Evolutionary conservation across 495 filamentous ascomycete genomes (phyloP), one percentile per base, ranked within the genome.

Genomic region (Penicillium ochrochloron): DNA sequence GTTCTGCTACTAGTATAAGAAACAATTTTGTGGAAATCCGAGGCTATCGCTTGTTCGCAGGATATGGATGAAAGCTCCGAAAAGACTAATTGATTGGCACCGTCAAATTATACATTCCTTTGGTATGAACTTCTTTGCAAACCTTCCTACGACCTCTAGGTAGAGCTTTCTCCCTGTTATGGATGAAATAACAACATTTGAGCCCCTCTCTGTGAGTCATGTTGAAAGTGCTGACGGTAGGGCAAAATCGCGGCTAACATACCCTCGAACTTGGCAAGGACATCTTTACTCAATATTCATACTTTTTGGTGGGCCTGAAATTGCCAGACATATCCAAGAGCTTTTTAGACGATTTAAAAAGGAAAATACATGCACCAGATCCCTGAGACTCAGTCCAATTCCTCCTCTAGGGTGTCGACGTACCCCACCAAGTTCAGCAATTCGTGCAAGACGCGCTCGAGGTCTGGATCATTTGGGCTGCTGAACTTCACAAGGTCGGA

Each of bases 401-500:
- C 53, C 31, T 34, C 21, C 14, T 42, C 31, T 23, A 21, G 0
- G 19, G 7, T 11, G 3, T 42, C 27, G 8, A 10, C 35, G 27
- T 25, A 4, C 3, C 23, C 35, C 25, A 61, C 46, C 34, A 61
- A 35, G 17, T 54, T 55, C 6, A 11, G 31, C 9, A 61, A 12
- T 11, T 41, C 48, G 7, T 29, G 21, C 2, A 61, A 11, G 17
- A 61, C 59, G 3, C 51, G 51, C 39, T 34, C 25, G 7, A 56
- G 41, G 29, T 62, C 60, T 11, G 50, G 27, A 62, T 62, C 60
- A n/a, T 55, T 53, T n/a, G 51, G 60, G 48, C 51, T 62, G 46
- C 59, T 62, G 29, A 56, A 62, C n/a, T 55, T 62, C 37, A 62
- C 51, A 6, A 62, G 23, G 23, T 55, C 60, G 3, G 60, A 62